These are phyloP conservation scores for Hypoxylon lenormandii DNA, from an alignment of 495 filamentous ascomycete species.

Conservation along the genomic window DNA sequence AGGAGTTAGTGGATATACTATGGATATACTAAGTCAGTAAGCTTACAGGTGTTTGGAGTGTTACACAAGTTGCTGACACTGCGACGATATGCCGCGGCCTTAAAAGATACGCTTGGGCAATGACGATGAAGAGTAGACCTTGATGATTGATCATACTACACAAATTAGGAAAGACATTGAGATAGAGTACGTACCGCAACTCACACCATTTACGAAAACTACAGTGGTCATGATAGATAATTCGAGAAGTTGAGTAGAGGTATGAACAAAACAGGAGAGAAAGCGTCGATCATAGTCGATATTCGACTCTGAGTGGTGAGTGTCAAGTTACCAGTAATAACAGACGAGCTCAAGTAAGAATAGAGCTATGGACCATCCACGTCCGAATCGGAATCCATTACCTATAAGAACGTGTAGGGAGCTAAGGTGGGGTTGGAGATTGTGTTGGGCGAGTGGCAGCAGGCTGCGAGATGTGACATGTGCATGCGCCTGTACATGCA, in stretches of 20 bases:
- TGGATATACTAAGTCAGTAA: no score
- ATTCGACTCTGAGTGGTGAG: not conserved
- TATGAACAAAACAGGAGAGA: conserved; percentile 11
- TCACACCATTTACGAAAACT: conserved; percentile 31
- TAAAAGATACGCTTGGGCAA: conserved; percentile 40
- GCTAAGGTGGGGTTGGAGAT: no score
- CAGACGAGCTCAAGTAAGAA: not conserved
- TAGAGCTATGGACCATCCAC: conserved; percentile 1
- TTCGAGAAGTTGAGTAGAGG: conserved; percentile 13
- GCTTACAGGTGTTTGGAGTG: no score
- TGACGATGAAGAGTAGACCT: conserved; percentile 8
- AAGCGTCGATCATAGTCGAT: not conserved
- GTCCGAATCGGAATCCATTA: no score
- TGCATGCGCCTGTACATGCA: no score
- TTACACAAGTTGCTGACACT: no score
- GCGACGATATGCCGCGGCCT: conserved; percentile 46
- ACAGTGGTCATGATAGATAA: conserved; percentile 26
- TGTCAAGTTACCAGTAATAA: not conserved
- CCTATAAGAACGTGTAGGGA: no score
- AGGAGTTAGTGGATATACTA: no score
- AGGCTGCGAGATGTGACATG: no score
- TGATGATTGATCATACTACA: conserved; percentile 2
- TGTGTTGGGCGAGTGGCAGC: no score
- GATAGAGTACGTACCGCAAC: conserved; percentile 22
- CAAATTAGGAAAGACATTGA: not conserved